Evolutionary conservation across 257 asterid species (phyloP).

Genomic region (Cruciata laevipes): DNA sequence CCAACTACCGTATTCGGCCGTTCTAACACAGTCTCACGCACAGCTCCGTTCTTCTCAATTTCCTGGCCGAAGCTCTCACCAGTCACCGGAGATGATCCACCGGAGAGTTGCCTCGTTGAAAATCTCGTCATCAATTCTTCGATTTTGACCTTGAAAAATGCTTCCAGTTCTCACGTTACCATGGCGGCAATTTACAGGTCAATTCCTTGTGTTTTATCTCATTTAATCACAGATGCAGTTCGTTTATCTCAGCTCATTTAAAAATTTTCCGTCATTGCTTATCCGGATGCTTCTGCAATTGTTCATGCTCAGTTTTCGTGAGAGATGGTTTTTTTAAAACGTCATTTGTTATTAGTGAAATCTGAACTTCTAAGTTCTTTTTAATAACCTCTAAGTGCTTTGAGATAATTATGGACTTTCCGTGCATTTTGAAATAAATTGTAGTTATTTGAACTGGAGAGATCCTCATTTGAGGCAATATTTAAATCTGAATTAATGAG

Average conservation of each 20-base stretch:
- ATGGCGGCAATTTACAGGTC: conserved; percentile 79
- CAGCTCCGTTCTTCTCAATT: conserved; percentile 2
- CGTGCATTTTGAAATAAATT: not conserved
- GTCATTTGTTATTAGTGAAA: not conserved
- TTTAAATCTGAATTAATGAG: not conserved
- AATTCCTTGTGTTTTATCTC: not conserved
- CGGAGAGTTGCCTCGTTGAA: not conserved
- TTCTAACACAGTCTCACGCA: not conserved
- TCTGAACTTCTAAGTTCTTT: not conserved
- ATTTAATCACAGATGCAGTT: not conserved
- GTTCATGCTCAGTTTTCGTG: not conserved
- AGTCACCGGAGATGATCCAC: conserved; percentile 8
- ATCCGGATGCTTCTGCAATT: not conserved
- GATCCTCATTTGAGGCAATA: not conserved
- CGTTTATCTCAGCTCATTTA: not conserved
- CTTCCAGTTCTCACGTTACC: conserved; percentile 22
- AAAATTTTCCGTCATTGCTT: not conserved
- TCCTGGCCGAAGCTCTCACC: not conserved
- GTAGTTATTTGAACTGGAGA: not conserved
- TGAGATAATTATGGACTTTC: not conserved
- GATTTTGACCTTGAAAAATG: conserved; percentile 32
- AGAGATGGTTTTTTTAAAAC: not conserved
- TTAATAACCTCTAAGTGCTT: not conserved
- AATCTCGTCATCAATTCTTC: not conserved
- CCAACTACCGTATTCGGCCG: not conserved